Conservation (phyloP, 805 yeast genomes). For the Scheffersomyces lignosus region DNA sequence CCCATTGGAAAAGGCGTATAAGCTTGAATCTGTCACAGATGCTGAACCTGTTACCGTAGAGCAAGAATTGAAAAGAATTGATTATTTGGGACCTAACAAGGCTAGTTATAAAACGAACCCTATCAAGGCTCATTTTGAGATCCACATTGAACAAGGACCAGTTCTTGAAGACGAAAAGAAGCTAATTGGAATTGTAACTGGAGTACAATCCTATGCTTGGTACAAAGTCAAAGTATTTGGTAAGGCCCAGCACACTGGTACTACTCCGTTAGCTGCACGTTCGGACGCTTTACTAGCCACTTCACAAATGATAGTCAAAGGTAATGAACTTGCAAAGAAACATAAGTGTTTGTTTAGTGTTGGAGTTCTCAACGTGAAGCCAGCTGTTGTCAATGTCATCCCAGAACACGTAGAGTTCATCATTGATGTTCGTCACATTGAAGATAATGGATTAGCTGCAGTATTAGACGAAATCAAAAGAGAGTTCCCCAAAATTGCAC, state of each 20-base stretch:
- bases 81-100: constrained; percentile 54
- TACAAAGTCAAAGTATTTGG: constrained; percentile 56
- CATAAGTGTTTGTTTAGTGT: constrained; percentile 57
- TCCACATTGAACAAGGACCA: constrained; percentile 80
- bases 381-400: constrained; percentile 66
- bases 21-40: constrained; percentile 55
- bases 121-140: constrained; percentile 67
- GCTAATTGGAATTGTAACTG: constrained; percentile 63
- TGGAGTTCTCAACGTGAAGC: constrained; percentile 57
- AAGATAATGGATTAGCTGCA: constrained; percentile 40
- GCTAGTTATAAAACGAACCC: constrained; percentile 53
- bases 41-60: constrained; percentile 46
- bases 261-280: constrained; percentile 64
- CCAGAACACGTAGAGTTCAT: constrained; percentile 62
- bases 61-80: constrained; percentile 59
- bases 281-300: constrained; percentile 63
- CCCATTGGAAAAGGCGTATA: constrained; percentile 49
- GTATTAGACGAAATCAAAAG: constrained; percentile 40
- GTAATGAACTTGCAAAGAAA: constrained; percentile 54
- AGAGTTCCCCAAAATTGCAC: constrained; percentile 36
- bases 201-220: constrained; percentile 71
- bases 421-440: constrained; percentile 58
- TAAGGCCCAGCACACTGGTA: constrained; percentile 71
- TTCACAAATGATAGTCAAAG: constrained; percentile 54
- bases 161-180: constrained; percentile 55